Conservation (phyloP, 257 asterid species). For the Fraxinus quadrangulata region DNA sequence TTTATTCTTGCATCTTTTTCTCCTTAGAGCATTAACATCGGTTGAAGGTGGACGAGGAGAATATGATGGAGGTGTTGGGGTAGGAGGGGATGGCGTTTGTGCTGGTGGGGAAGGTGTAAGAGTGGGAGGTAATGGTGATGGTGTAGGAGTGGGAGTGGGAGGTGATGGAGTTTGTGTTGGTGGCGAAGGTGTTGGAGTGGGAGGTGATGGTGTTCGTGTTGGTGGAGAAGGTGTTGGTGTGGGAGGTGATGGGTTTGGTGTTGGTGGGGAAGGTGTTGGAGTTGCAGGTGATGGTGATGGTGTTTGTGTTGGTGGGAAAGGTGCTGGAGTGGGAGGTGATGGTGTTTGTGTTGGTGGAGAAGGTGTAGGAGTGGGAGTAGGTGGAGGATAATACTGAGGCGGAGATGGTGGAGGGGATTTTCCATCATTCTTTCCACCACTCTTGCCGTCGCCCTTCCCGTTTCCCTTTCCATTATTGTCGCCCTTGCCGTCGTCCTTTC, state of each 20-base stretch:
- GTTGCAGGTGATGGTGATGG: neutral
- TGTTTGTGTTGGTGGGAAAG: neutral
- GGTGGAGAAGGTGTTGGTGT: neutral
- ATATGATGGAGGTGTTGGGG: no score
- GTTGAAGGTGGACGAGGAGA: constrained; percentile 10
- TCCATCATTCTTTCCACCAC: neutral
- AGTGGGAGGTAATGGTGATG: constrained; percentile 5
- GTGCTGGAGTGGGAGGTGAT: constrained; percentile 14
- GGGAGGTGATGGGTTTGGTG: neutral
- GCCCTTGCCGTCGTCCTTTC: no score
- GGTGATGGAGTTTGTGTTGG: neutral
- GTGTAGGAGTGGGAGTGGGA: neutral
- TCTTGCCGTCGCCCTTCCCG: no score
- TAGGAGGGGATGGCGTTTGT: neutral
- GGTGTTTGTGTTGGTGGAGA: constrained; percentile 23
- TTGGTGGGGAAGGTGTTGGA: neutral
- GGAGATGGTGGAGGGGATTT: neutral
- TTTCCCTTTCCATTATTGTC: neutral
- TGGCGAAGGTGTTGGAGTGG: neutral
- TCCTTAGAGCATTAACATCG: constrained; percentile 27
- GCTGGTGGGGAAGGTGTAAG: neutral
- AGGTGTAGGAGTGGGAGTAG: neutral
- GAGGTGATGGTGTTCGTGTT: neutral
- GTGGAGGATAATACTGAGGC: neutral
- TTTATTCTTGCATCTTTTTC: constrained; percentile 45